These are phyloP conservation scores for Mortierella sp. DNA, from an alignment of 371 early-diverging fungal species.

Conservation along the genomic window DNA sequence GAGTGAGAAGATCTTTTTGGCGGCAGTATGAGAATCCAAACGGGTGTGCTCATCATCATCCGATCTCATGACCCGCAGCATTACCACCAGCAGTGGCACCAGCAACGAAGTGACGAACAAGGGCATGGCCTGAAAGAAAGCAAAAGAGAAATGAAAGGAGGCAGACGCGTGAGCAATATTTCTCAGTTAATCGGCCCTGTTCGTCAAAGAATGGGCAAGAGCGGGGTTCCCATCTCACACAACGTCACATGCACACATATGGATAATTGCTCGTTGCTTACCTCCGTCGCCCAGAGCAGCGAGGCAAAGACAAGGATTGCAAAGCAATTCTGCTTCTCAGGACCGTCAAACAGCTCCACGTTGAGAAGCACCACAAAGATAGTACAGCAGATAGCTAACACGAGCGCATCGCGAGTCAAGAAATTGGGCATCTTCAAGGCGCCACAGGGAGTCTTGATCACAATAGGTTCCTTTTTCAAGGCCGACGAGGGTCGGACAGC, in stretches of 20 bases:
- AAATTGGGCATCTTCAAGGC: slow-evolving; percentile 56
- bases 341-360: slow-evolving; percentile 65
- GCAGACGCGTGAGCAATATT: neutral
- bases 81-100: slow-evolving; percentile 89
- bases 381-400: slow-evolving; percentile 60
- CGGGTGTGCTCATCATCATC: slow-evolving; percentile 62
- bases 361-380: slow-evolving; percentile 67
- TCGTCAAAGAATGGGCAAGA: too few species aligned
- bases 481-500: slow-evolving; percentile 59
- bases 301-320: slow-evolving; percentile 91
- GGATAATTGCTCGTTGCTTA: slow-evolving; percentile 42
- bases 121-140: slow-evolving; percentile 80
- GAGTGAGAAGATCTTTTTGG: slow-evolving; percentile 84
- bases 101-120: slow-evolving; percentile 92
- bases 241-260: too few species aligned
- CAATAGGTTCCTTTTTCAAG: slow-evolving; percentile 8
- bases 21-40: slow-evolving; percentile 78
- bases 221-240: too few species aligned
- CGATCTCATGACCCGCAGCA: slow-evolving; percentile 83
- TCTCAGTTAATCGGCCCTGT: too few species aligned
- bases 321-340: slow-evolving; percentile 82
- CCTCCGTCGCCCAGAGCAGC: slow-evolving; percentile 95
- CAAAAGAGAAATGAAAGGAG: neutral
- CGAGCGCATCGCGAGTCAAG: slow-evolving; percentile 54
- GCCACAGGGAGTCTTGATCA: slow-evolving; percentile 62